These are phyloP conservation scores for Bretschneidera sinensis DNA, from an alignment of 345 rosid species.

Conservation along the genomic window DNA sequence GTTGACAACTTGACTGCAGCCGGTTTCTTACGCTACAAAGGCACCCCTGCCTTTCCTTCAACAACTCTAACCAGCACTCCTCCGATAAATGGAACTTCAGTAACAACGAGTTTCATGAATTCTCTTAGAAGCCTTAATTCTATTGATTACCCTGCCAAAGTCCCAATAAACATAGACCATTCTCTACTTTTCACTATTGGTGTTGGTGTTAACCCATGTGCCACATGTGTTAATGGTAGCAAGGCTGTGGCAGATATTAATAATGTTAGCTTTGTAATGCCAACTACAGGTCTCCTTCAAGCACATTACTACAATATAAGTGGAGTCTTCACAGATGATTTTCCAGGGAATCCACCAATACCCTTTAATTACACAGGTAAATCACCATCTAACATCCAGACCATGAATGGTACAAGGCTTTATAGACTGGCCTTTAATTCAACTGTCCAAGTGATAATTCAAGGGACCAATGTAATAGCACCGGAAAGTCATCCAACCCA, in stretches of 20 bases:
- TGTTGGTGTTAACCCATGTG: slow-evolving; percentile 57
- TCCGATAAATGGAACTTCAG: slow-evolving; percentile 51
- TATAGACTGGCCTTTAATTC: slow-evolving; percentile 55
- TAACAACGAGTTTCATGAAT: slow-evolving; percentile 28
- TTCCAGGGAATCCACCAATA: slow-evolving; percentile 46
- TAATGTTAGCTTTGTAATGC: slow-evolving; percentile 60
- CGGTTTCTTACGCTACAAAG: slow-evolving; percentile 43
- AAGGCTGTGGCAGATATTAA: slow-evolving; percentile 40
- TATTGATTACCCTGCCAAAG: slow-evolving; percentile 36
- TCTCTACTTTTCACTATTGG: slow-evolving; percentile 47
- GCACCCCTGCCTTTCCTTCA: slow-evolving; percentile 31
- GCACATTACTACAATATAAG: slow-evolving; percentile 57
- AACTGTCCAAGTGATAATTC: slow-evolving; percentile 63
- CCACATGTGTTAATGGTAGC: slow-evolving; percentile 55
- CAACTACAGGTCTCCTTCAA: slow-evolving; percentile 49
- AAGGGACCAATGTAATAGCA: slow-evolving; percentile 62
- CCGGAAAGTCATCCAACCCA: slow-evolving; percentile 76
- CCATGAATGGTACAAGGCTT: slow-evolving; percentile 55
- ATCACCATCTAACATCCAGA: slow-evolving; percentile 35
- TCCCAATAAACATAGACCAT: slow-evolving; percentile 53
- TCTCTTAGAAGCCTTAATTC: slow-evolving; percentile 65
- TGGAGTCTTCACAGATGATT: slow-evolving; percentile 68
- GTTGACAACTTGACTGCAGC: slow-evolving; percentile 47
- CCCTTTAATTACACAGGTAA: slow-evolving; percentile 56
- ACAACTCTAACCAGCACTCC: slow-evolving; percentile 39